Percentiles rank a stretch among this genome's conserved stretches.
These are phyloP conservation scores for Plasmopara muralis DNA, from an alignment of 352 stramenopile species.

Conservation along the genomic window DNA sequence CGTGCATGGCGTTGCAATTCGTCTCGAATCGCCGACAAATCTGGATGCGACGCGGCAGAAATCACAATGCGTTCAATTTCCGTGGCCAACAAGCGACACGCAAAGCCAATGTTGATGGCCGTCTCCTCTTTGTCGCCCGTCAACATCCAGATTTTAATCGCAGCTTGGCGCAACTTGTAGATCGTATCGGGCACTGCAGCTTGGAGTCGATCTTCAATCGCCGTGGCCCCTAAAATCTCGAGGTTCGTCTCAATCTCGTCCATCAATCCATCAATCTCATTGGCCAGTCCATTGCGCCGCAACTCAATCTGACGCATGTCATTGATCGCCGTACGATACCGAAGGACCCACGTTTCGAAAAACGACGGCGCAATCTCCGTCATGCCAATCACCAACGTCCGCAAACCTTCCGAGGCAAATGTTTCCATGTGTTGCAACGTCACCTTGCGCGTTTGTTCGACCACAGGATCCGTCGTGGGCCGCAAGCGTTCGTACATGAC, in stretches of 20 bases:
- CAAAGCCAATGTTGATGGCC: slow-evolving; percentile 95
- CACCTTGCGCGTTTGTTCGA: slow-evolving; percentile 48
- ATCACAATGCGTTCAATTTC: slow-evolving; percentile 90
- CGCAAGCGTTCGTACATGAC: slow-evolving; percentile 84
- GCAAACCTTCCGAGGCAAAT: slow-evolving; percentile 84
- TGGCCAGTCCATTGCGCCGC: slow-evolving; percentile 58
- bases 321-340: slow-evolving; percentile 71
- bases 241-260: slow-evolving; percentile 85
- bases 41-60: slow-evolving; percentile 64
- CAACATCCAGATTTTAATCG: slow-evolving; percentile 94
- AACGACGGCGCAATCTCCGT: slow-evolving; percentile 49
- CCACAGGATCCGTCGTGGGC: slow-evolving; percentile 33
- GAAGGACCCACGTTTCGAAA: slow-evolving; percentile 59
- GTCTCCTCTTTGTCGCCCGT: slow-evolving; percentile 94
- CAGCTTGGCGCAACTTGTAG: slow-evolving; percentile 83
- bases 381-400: slow-evolving; percentile 84
- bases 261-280: slow-evolving; percentile 77
- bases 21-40: slow-evolving; percentile 53
- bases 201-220: slow-evolving; percentile 93
- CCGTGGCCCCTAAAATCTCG: slow-evolving; percentile 86
- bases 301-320: slow-evolving; percentile 85
- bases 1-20: slow-evolving; percentile 51
- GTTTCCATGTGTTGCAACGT: slow-evolving; percentile 83
- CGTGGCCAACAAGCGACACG: slow-evolving; percentile 82
- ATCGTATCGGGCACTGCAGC: slow-evolving; percentile 90